These are phyloP conservation scores for Candida pseudocylindracea DNA, from an alignment of 1,139 yeast species.

Conservation along the genomic window DNA sequence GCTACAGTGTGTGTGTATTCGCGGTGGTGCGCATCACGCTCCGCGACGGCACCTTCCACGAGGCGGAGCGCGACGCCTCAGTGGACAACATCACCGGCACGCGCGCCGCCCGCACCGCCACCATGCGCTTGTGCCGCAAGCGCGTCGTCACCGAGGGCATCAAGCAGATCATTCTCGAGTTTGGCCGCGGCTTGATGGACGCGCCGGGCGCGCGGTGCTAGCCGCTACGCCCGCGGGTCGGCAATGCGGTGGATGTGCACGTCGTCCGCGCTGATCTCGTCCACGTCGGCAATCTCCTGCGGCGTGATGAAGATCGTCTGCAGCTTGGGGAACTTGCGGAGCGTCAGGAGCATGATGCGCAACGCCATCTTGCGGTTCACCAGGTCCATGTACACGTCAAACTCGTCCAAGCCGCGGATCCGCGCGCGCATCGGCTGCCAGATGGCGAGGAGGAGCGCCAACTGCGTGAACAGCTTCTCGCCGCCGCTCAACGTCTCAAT, in stretches of 20 bases:
- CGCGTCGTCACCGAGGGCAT: not conserved
- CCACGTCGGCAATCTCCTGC: slow-evolving; percentile 66
- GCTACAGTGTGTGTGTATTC: slow-evolving; percentile 7
- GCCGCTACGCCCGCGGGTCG: slow-evolving; percentile 18
- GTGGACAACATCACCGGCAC: not conserved
- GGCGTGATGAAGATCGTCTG: slow-evolving; percentile 93
- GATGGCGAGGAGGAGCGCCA: slow-evolving; percentile 67
- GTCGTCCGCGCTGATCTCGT: slow-evolving; percentile 30
- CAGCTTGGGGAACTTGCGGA: slow-evolving; percentile 17
- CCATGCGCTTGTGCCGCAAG: not conserved
- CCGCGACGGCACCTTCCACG: slow-evolving; percentile 23
- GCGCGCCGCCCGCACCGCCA: not conserved
- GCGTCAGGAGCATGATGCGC: slow-evolving; percentile 45
- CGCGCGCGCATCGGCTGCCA: slow-evolving; percentile 87
- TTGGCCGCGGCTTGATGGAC: not conserved
- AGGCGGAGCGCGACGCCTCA: slow-evolving; percentile 4
- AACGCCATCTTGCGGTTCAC: slow-evolving; percentile 72
- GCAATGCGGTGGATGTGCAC: slow-evolving; percentile 55
- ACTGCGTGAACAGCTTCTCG: slow-evolving; percentile 85
- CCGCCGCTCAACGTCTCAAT: slow-evolving; percentile 90
- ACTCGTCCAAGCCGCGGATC: slow-evolving; percentile 83
- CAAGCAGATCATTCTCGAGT: not conserved
- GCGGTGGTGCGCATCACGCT: slow-evolving; percentile 16
- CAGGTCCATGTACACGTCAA: slow-evolving; percentile 96
- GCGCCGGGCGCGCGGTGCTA: not conserved